phyloP scores from a whole-genome alignment of 805 yeast species.

The Scheffersomyces amazonensis region DNA sequence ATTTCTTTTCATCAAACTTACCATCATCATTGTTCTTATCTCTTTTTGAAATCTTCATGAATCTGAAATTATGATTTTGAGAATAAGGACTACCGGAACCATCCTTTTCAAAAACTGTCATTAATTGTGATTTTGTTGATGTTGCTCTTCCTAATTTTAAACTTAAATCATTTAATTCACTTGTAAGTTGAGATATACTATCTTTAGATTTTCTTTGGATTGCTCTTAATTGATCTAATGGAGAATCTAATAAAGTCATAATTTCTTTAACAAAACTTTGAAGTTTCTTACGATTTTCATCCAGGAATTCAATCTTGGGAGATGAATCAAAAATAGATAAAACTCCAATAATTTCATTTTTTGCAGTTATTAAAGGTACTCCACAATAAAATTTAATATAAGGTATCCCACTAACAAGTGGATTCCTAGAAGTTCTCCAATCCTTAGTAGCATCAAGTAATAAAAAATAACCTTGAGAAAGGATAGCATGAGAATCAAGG shows the following conservation, averaged over 20 bases:
- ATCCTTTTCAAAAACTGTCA: conserved; percentile 57
- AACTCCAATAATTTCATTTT: conserved; percentile 51
- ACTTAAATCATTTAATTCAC: conserved; percentile 28
- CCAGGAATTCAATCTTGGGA: conserved; percentile 35
- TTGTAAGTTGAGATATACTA: conserved; percentile 8
- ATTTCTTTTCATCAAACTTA: conserved; percentile 12
- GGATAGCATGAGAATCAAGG: conserved; percentile 65
- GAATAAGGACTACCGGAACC: conserved; percentile 64
- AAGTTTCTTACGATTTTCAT: conserved; percentile 30
- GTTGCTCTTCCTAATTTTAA: conserved; percentile 58
- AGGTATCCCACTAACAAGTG: conserved; percentile 63
- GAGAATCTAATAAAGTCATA: conserved; percentile 37
- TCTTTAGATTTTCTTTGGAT: conserved; percentile 9
- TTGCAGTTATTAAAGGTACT: conserved; percentile 47
- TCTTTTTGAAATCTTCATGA: conserved; percentile 21
- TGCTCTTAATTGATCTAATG: conserved; percentile 16
- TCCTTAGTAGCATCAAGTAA: conserved; percentile 61
- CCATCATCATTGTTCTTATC: conserved; percentile 2
- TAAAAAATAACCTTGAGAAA: conserved; percentile 54
- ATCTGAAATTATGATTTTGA: conserved; percentile 45
- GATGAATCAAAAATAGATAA: conserved; percentile 55
- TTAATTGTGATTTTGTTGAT: conserved; percentile 21
- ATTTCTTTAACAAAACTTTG: conserved; percentile 39
- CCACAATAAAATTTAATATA: conserved; percentile 61
- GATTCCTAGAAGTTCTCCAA: conserved; percentile 66